Conservation (phyloP, 805 yeast species). For the Saturnispora dispora region DNA sequence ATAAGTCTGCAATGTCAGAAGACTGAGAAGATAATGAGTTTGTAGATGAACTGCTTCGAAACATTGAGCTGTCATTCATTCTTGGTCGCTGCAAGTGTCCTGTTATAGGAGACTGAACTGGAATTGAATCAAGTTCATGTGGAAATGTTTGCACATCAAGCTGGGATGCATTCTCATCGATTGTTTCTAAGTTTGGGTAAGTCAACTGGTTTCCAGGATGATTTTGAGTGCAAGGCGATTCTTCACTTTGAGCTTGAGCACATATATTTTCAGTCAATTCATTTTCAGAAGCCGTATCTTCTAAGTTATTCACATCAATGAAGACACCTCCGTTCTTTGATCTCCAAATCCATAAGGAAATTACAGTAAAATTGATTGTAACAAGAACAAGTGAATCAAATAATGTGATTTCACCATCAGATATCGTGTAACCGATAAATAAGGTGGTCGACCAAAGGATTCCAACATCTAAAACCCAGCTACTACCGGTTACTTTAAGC, state of each 20-base stretch:
- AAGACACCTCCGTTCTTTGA: not conserved
- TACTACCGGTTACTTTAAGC: not conserved
- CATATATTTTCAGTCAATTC: not conserved
- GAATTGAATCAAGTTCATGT: not conserved
- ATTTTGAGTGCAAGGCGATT: not conserved
- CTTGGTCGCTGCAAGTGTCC: not conserved
- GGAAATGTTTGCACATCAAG: not conserved
- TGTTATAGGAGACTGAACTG: not conserved
- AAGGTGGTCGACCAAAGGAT: not conserved
- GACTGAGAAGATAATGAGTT: conserved; percentile 6
- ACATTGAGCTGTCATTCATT: not conserved
- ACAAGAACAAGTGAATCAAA: conserved; percentile 48
- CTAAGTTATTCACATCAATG: not conserved
- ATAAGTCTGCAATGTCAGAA: conserved; percentile 10
- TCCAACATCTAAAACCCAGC: conserved; percentile 1
- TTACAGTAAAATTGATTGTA: conserved; percentile 20
- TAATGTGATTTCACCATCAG: conserved; percentile 45
- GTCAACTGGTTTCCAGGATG: not conserved
- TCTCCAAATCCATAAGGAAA: conserved; percentile 7
- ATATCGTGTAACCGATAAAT: conserved; percentile 29
- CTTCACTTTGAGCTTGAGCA: not conserved
- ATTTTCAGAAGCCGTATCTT: not conserved
- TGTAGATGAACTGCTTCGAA: not conserved
- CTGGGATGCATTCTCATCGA: not conserved
- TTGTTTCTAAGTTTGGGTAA: not conserved